A percentile compares a stretch with the other conserved stretches of the same genome.
These are phyloP conservation scores for Xylariales sp. DNA, from an alignment of 2,329 filamentous ascomycete species.

Conservation along the genomic window DNA sequence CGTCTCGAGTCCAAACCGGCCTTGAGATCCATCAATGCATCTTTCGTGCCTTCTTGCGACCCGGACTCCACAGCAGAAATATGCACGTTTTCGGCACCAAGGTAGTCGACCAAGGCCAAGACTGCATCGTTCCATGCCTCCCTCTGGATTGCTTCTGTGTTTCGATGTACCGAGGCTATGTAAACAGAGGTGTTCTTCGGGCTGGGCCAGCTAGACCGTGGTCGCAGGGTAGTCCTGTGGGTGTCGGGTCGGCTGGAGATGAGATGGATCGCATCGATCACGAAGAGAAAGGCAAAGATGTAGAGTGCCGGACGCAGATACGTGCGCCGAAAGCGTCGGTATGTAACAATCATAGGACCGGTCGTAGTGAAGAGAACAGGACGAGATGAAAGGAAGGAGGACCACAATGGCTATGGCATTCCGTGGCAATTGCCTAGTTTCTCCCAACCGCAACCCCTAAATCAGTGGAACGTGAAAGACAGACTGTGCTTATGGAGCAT, in stretches of 20 bases:
- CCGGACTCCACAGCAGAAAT: conserved; percentile 64
- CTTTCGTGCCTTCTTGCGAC: conserved; percentile 63
- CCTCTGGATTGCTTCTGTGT: conserved; percentile 55
- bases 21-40: conserved; percentile 53
- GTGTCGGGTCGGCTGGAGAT: conserved; percentile 26
- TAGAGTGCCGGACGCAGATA: conserved; percentile 29
- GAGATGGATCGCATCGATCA: conserved; percentile 29
- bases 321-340: conserved; percentile 29
- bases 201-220: not conserved
- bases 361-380: conserved; percentile 5
- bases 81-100: conserved; percentile 60
- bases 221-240: conserved; percentile 19
- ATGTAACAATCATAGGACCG: conserved; percentile 32
- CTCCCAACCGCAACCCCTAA: not conserved
- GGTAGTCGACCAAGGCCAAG: conserved; percentile 46
- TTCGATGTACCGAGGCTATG: conserved; percentile 65
- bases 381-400: not conserved
- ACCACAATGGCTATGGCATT: not conserved
- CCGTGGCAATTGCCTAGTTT: not conserved
- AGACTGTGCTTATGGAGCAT: conserved; percentile 9
- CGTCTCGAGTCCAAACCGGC: conserved; percentile 42
- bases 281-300: conserved; percentile 26
- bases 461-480: conserved; percentile 3
- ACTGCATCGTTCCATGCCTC: conserved; percentile 57
- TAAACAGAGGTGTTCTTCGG: conserved; percentile 42